A percentile compares a stretch with the other conserved stretches of the same genome.
Evolutionary conservation across 2,329 filamentous ascomycete species (phyloP).

Genomic region (Didymella glomerata): DNA sequence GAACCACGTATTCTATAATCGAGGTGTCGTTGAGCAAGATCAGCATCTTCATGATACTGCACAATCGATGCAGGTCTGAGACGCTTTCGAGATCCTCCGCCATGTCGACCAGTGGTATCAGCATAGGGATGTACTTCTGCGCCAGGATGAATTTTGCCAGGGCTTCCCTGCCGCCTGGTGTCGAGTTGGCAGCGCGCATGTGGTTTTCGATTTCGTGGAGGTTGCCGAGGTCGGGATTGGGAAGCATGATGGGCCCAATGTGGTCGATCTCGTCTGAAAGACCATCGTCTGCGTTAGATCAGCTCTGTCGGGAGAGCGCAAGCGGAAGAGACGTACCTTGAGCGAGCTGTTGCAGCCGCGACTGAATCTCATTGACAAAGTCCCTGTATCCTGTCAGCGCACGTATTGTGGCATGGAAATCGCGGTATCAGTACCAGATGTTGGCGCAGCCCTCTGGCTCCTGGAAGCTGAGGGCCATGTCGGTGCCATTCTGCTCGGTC

Average conservation of each 20-base stretch:
- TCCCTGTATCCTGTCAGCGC: conserved; percentile 68
- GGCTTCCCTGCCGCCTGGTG: conserved; percentile 80
- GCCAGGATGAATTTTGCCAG: conserved; percentile 85
- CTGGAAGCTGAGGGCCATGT: conserved; percentile 98
- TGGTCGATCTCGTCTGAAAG: conserved; percentile 87
- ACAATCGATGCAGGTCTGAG: conserved; percentile 85
- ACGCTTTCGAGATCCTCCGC: conserved; percentile 93
- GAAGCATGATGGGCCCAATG: conserved; percentile 75
- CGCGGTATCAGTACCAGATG: conserved; percentile 74
- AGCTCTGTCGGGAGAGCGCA: conserved; percentile 21
- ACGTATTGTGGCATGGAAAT: conserved; percentile 5
- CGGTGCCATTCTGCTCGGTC: conserved; percentile 89
- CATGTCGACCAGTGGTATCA: conserved; percentile 84
- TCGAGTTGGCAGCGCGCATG: conserved; percentile 80
- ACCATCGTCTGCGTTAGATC: conserved; percentile 71
- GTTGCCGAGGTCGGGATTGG: conserved; percentile 80
- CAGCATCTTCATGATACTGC: conserved; percentile 97
- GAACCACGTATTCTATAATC: conserved; percentile 93
- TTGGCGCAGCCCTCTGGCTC: conserved; percentile 91
- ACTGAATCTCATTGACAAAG: conserved; percentile 87
- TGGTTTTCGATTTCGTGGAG: conserved; percentile 83
- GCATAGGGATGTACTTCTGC: conserved; percentile 85
- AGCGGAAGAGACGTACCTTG: conserved; percentile 62
- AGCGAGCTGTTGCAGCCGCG: conserved; percentile 70
- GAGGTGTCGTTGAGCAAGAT: conserved; percentile 93